Evolutionary conservation across 768 basidiomycete genomes (phyloP).

Genomic region (Astraeus odoratus): DNA sequence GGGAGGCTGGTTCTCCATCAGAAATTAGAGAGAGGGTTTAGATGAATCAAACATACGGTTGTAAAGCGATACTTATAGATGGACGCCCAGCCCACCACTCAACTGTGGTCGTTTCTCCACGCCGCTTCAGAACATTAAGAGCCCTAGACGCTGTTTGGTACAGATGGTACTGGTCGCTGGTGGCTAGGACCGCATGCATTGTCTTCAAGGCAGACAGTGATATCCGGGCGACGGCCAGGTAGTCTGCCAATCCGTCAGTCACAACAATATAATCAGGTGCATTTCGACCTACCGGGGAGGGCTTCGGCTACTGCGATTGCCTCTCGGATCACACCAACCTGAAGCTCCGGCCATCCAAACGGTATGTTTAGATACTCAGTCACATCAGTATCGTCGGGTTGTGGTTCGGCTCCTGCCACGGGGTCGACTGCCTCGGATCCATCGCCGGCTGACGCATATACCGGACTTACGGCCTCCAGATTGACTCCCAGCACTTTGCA

Average conservation of each 20-base stretch:
- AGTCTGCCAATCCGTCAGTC: slow-evolving; percentile 44
- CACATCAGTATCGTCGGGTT: slow-evolving; percentile 35
- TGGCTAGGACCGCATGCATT: slow-evolving; percentile 59
- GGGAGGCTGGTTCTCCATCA: slow-evolving; percentile 47
- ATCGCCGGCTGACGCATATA: slow-evolving; percentile 23
- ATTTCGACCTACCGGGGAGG: slow-evolving; percentile 61
- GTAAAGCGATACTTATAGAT: slow-evolving; percentile 69
- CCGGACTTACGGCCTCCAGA: slow-evolving; percentile 60
- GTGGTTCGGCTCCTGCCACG: slow-evolving; percentile 1
- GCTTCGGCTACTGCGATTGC: slow-evolving; percentile 88
- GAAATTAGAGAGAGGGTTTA: background rate
- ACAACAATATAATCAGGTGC: background rate
- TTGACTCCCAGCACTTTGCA: slow-evolving; percentile 79
- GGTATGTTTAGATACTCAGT: slow-evolving; percentile 36
- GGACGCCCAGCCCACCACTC: slow-evolving; percentile 88
- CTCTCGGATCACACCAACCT: slow-evolving; percentile 89
- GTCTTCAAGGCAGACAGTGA: slow-evolving; percentile 81
- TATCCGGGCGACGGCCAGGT: slow-evolving; percentile 79
- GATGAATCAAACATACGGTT: slow-evolving; percentile 47
- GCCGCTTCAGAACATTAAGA: slow-evolving; percentile 62
- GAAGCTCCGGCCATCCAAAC: slow-evolving; percentile 93
- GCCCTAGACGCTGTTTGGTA: slow-evolving; percentile 69
- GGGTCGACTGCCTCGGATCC: slow-evolving; percentile 17
- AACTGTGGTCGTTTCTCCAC: slow-evolving; percentile 64
- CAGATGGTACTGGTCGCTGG: slow-evolving; percentile 76